phyloP scores from a whole-genome alignment of 1,284 basidiomycete species.

The Mycena citricolor region DNA sequence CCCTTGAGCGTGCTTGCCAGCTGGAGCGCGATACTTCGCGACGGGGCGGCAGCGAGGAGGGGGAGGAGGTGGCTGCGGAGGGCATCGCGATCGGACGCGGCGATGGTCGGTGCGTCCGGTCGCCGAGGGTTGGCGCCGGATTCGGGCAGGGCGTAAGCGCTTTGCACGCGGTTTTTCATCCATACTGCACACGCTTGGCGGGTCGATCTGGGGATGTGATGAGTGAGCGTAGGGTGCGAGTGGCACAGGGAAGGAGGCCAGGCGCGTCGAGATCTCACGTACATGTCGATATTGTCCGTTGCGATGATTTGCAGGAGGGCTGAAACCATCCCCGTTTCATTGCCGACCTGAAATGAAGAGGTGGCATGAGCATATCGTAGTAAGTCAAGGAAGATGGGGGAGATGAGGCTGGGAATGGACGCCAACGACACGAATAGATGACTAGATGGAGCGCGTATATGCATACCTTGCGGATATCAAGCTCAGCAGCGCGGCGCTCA shows the following conservation, averaged over 20 bases:
- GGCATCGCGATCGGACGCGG: slow-evolving; percentile 64
- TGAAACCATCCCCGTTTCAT: slow-evolving; percentile 76
- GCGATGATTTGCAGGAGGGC: slow-evolving; percentile 81
- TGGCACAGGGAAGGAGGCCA: slow-evolving; percentile 23
- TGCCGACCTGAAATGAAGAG: slow-evolving; percentile 54
- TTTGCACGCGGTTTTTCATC: slow-evolving; percentile 81
- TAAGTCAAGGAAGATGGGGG: no score
- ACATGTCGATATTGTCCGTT: slow-evolving; percentile 74
- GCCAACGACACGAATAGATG: slow-evolving; percentile 1
- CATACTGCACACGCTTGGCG: slow-evolving; percentile 81
- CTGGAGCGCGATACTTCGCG: slow-evolving; percentile 70
- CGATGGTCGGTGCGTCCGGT: slow-evolving; percentile 61
- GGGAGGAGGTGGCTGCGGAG: slow-evolving; percentile 67
- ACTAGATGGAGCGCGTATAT: no score
- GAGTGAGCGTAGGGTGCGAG: no score
- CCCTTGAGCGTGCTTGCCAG: slow-evolving; percentile 70
- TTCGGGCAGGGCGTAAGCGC: slow-evolving; percentile 58
- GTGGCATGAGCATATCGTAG: no score
- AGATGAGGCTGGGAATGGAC: slow-evolving; percentile 3
- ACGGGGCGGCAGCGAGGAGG: slow-evolving; percentile 66
- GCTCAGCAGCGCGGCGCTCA: slow-evolving; percentile 77
- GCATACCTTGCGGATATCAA: slow-evolving; percentile 78
- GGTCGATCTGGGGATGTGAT: slow-evolving; percentile 50
- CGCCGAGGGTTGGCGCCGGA: slow-evolving; percentile 37
- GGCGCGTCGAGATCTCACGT: slow-evolving; percentile 48